These are phyloP conservation scores for Eurotiales sp. DNA, from an alignment of 2,329 filamentous ascomycete genomes.

Conservation along the genomic window DNA sequence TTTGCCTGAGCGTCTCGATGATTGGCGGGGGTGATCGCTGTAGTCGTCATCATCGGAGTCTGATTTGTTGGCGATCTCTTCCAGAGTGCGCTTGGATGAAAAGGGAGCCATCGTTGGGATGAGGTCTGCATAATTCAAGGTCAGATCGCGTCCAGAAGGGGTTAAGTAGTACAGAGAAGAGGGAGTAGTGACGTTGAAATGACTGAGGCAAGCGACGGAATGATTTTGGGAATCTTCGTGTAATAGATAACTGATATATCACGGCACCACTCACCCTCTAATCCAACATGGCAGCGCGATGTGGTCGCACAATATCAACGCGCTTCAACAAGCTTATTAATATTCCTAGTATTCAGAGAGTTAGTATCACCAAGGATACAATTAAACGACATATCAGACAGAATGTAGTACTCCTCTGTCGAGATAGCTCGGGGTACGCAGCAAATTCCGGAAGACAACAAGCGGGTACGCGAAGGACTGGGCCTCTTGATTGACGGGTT, in stretches of 20 bases:
- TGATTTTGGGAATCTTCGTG: not conserved
- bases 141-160: not conserved
- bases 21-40: slow-evolving; percentile 31
- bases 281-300: not conserved
- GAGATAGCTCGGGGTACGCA: not conserved
- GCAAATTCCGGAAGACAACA: not conserved
- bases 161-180: not conserved
- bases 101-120: slow-evolving; percentile 27
- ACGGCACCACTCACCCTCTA: not conserved
- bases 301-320: not conserved
- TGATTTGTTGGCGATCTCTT: slow-evolving; percentile 42
- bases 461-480: slow-evolving; percentile 3
- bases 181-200: not conserved
- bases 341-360: not conserved
- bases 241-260: not conserved
- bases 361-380: not conserved
- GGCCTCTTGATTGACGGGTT: no score
- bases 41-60: slow-evolving; percentile 46
- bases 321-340: not conserved
- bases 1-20: slow-evolving; percentile 27
- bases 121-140: not conserved
- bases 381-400: not conserved
- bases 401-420: not conserved
- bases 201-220: not conserved
- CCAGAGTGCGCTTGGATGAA: slow-evolving; percentile 37